These are phyloP conservation scores for Suhomyces anneliseae DNA, from an alignment of 1,139 yeast genomes.

Conservation along the genomic window DNA sequence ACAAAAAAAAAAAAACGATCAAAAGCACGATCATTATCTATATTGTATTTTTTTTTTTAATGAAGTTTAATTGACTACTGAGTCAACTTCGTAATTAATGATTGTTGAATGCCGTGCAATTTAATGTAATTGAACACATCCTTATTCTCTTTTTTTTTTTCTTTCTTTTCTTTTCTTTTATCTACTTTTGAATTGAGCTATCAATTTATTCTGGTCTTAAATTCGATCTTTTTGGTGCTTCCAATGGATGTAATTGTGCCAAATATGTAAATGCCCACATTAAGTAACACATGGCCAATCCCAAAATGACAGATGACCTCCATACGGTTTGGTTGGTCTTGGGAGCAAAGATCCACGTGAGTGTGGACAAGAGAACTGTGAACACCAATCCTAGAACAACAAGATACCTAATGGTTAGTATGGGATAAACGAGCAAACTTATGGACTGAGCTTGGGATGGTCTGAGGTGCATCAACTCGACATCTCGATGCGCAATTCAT, in stretches of 20 bases:
- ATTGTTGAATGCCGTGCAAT: no score
- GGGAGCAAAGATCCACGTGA: conserved; percentile 66
- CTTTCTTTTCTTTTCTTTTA: no score
- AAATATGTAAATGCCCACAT: conserved; percentile 95
- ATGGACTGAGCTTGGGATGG: not conserved
- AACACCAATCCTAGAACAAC: conserved; percentile 66
- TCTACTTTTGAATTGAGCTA: no score
- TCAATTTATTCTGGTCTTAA: conserved; percentile 60
- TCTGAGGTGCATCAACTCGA: not conserved
- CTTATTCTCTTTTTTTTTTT: no score
- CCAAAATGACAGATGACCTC: conserved; percentile 83
- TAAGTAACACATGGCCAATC: conserved; percentile 83
- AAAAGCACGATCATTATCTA: no score
- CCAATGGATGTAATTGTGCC: conserved; percentile 78
- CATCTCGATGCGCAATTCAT: not conserved
- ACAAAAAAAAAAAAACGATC: no score
- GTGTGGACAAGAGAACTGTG: conserved; percentile 58
- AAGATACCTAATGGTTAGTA: conserved; percentile 55
- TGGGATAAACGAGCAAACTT: not conserved
- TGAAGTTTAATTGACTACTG: no score
- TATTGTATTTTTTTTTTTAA: no score
- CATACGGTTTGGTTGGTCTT: conserved; percentile 69
- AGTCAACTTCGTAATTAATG: no score
- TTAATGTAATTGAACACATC: no score
- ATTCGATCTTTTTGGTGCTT: conserved; percentile 76